Conservation (phyloP, 345 rosid species). For the Passiflora organensis region DNA sequence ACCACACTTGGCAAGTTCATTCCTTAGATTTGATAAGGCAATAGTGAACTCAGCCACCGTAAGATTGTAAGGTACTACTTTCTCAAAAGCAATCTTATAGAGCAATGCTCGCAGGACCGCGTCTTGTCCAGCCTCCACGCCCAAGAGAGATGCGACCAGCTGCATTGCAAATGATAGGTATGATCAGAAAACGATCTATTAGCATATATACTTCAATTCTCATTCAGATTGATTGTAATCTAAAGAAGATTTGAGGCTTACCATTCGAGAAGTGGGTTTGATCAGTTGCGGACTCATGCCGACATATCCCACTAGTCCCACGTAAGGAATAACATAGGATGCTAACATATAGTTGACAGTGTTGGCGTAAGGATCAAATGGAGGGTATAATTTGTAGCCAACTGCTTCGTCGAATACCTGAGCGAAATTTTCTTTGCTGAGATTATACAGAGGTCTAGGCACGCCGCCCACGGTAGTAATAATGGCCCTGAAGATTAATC, state of each 20-base stretch:
- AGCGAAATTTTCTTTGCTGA: slow-evolving; percentile 10
- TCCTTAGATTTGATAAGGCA: slow-evolving; percentile 30
- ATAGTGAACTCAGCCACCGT: slow-evolving; percentile 42
- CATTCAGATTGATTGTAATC: no score
- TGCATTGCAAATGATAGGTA: slow-evolving; percentile 18
- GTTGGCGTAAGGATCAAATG: slow-evolving; percentile 62
- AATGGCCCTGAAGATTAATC: no score
- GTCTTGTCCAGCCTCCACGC: slow-evolving; percentile 78
- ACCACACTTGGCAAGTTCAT: slow-evolving; percentile 38
- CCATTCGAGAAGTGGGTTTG: no score
- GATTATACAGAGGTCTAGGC: not conserved
- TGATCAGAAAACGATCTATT: no score
- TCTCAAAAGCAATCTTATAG: slow-evolving; percentile 25
- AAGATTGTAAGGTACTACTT: slow-evolving; percentile 35
- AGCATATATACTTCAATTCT: slow-evolving; percentile 1
- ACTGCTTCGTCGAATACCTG: slow-evolving; percentile 47
- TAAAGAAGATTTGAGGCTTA: slow-evolving; percentile 56
- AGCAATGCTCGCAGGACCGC: slow-evolving; percentile 61
- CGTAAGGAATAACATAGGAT: slow-evolving; percentile 63
- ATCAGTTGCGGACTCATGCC: no score
- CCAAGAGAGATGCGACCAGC: slow-evolving; percentile 79
- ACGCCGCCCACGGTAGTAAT: no score
- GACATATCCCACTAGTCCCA: slow-evolving; percentile 77
- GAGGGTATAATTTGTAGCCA: slow-evolving; percentile 43
- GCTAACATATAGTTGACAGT: slow-evolving; percentile 56